A percentile compares a stretch with the other conserved stretches of the same genome.
phyloP scores from a whole-genome alignment of 176 grass and related monocot species.

The Phragmites australis region DNA sequence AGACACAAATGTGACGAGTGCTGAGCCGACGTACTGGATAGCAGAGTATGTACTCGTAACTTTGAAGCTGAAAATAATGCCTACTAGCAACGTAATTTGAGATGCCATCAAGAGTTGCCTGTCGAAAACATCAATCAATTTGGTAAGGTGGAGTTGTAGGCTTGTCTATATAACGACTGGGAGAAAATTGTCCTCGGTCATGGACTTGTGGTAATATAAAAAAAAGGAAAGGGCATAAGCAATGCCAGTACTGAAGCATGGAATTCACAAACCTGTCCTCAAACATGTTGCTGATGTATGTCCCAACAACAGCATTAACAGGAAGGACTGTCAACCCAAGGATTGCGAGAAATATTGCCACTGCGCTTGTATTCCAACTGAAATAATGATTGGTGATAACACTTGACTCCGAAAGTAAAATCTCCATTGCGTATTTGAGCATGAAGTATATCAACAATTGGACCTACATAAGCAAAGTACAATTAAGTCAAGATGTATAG shows the following conservation, averaged over 20 bases:
- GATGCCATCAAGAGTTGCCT: conserved; percentile 91
- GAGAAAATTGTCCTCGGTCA: neutral
- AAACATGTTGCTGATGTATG: conserved; percentile 97
- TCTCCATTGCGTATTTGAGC: conserved; percentile 99
- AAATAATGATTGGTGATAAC: conserved; percentile 93
- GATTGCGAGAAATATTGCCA: conserved; percentile 91
- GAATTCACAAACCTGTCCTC: conserved; percentile 77
- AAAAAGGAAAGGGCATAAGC: neutral
- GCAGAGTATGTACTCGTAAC: conserved; percentile 64
- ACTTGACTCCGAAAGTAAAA: conserved; percentile 95
- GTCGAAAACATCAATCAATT: conserved; percentile 24
- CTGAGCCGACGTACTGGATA: conserved; percentile 72
- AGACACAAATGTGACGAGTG: conserved; percentile 78
- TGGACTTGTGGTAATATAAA: neutral
- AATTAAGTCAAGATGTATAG: neutral
- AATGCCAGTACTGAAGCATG: neutral
- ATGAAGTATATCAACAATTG: conserved; percentile 98
- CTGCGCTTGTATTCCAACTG: conserved; percentile 84
- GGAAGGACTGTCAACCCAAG: conserved; percentile 92
- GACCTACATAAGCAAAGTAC: conserved; percentile 55
- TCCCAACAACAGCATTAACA: conserved; percentile 92
- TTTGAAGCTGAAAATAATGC: conserved; percentile 83
- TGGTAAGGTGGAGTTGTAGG: neutral
- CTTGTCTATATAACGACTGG: neutral
- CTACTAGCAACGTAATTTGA: conserved; percentile 69